Evolutionary conservation across 1,284 basidiomycete species (phyloP).

Genomic region (Ganoderma multipileum): DNA sequence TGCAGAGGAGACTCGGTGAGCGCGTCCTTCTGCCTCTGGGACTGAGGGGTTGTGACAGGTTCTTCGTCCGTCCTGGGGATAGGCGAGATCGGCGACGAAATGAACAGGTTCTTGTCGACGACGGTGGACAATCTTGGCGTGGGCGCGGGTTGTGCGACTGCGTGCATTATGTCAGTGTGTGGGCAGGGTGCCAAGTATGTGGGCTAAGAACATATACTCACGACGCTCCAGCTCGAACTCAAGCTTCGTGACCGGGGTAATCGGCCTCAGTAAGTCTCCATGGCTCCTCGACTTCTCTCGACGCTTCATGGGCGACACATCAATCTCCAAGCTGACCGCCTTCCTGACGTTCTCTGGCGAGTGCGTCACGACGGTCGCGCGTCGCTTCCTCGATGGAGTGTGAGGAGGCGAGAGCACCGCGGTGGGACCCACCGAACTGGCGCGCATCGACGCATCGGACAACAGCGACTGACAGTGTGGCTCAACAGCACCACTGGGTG

Average conservation of each 20-base stretch:
- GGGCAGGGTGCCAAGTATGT: not conserved
- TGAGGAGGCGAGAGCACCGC: constrained; percentile 27
- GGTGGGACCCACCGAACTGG: constrained; percentile 8
- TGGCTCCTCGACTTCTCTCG: constrained; percentile 72
- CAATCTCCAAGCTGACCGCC: constrained; percentile 41
- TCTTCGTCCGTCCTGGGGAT: constrained; percentile 33
- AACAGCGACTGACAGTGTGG: constrained; percentile 10
- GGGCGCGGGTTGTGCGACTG: constrained; percentile 47
- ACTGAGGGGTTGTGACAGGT: constrained; percentile 14
- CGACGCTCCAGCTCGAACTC: constrained; percentile 68
- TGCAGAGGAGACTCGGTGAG: constrained; percentile 63
- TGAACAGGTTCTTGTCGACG: constrained; percentile 70
- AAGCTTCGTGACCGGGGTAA: constrained; percentile 65
- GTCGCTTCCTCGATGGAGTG: constrained; percentile 50
- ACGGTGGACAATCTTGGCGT: constrained; percentile 65
- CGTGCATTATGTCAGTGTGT: not conserved
- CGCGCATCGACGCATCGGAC: constrained; percentile 2
- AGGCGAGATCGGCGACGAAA: constrained; percentile 46
- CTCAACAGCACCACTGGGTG: constrained; percentile 26
- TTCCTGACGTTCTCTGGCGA: constrained; percentile 53
- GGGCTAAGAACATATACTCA: constrained; percentile 41
- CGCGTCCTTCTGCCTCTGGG: constrained; percentile 44
- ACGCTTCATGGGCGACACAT: constrained; percentile 63
- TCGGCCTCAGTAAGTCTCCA: constrained; percentile 68
- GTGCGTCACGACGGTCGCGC: constrained; percentile 69